Evolutionary conservation across 2,329 filamentous ascomycete species (phyloP), one percentile per base, ranked within the genome.

Genomic region (Pseudogymnoascus pannorum): DNA sequence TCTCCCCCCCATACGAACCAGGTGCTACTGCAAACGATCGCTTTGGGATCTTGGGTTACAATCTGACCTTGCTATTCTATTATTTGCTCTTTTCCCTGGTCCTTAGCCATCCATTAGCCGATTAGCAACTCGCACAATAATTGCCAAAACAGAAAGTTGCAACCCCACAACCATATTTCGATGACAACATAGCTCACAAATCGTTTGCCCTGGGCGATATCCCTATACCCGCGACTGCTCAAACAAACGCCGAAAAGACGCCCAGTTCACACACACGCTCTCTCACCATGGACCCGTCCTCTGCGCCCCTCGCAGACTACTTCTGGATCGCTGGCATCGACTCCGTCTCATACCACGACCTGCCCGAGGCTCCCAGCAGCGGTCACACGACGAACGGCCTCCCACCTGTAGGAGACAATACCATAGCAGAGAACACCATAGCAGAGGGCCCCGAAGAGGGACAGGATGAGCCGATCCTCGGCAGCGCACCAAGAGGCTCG

Each of bases 321-420:
- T 89, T 89, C 75, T 89, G 86, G 86, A 88, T 89, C 72, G 86
- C 86, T 67, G 86, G 86, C 69, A 79, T 89, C 74, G 86, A 88
- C 74, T 82, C 83, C 64, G 79, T 88, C 67, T 80, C 82, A 61
- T 87, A 88, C 76, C 79, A 84, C 64, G 72, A 76, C 68, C 74
- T 74, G 59, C 74, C 70, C 44, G 71, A 74, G 58, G 66, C 70
- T 66, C 75, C 65, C 63, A 73, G 73, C 66, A 74, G 64, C 57
- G 61, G 66, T 4, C 61, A 65, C 35, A 60, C 66, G 35, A 65
- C 63, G 29, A 70, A 68, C 60, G 64, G 63, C 54, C 61, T 62
- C 33, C 65, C 68, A 16, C 67, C 70, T 24, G 42, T 38, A 40
- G 77, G 85, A 66, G 82, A 84, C 62, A 77, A 78, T 18, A 86